These are phyloP conservation scores for Geotrichum australiense DNA, from an alignment of 1,139 yeast species.

Conservation along the genomic window DNA sequence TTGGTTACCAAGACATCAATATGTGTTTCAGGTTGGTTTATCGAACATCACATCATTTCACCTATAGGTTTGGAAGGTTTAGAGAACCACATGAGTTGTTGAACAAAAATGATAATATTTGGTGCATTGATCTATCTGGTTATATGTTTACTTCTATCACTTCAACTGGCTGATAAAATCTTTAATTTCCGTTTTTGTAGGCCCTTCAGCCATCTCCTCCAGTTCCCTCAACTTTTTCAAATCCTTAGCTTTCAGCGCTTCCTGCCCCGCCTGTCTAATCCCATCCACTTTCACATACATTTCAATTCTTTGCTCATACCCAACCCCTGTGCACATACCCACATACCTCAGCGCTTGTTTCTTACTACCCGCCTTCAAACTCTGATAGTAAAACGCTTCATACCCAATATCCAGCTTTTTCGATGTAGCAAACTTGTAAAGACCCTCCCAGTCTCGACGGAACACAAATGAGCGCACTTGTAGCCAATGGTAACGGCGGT, in stretches of 20 bases:
- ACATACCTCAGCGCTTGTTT: conserved; percentile 40
- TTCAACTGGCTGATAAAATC: conserved; percentile 30
- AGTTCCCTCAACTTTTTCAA: conserved; percentile 38
- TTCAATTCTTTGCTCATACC: conserved; percentile 41
- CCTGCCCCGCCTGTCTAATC: conserved; percentile 49
- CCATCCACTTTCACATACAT: conserved; percentile 51
- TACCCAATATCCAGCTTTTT: conserved; percentile 71
- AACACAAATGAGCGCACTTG: conserved; percentile 50
- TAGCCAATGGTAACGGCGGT: conserved; percentile 57
- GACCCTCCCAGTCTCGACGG: conserved; percentile 53
- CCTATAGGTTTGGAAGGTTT: too few species aligned
- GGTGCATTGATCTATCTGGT: too few species aligned
- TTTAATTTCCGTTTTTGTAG: conserved; percentile 29
- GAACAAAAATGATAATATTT: too few species aligned
- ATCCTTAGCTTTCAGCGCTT: conserved; percentile 54
- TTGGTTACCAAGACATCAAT: too few species aligned
- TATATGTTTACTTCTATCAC: conserved; percentile 11
- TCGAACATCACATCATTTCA: too few species aligned
- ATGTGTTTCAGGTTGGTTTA: too few species aligned
- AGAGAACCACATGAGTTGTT: too few species aligned
- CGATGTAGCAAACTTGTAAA: conserved; percentile 43
- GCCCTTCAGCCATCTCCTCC: conserved; percentile 32
- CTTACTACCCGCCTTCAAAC: conserved; percentile 44
- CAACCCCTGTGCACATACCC: conserved; percentile 32
- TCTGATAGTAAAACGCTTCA: conserved; percentile 52